Evolutionary conservation across 2,329 filamentous ascomycete species (phyloP).

Genomic region (Allantophomopsis cytisporea): DNA sequence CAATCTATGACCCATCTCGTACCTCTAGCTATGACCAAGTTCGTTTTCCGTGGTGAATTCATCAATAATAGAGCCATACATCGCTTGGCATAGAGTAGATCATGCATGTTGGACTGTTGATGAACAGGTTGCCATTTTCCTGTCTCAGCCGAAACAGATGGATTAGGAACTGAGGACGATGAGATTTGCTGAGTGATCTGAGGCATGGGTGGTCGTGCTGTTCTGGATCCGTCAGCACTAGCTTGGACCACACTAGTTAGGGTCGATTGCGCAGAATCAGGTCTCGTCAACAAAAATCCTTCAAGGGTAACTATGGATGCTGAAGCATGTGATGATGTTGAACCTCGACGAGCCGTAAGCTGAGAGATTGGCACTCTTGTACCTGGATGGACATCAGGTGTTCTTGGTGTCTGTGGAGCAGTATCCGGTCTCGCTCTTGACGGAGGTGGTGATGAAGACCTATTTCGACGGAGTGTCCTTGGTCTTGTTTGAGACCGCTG

Average conservation of each 20-base stretch:
- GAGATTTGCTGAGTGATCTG: constrained; percentile 2
- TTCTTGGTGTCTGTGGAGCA: not conserved
- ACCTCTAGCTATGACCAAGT: constrained; percentile 40
- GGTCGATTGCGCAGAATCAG: no score
- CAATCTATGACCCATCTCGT: constrained; percentile 47
- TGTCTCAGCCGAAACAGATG: constrained; percentile 7
- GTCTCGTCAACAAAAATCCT: no score
- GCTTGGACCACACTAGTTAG: no score
- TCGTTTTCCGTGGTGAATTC: constrained; percentile 41
- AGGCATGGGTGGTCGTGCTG: constrained; percentile 1
- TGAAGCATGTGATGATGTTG: not conserved
- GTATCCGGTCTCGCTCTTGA: not conserved
- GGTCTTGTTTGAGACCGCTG: not conserved
- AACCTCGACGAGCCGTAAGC: not conserved
- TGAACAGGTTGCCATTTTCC: constrained; percentile 44
- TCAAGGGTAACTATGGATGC: no score
- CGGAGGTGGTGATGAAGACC: not conserved
- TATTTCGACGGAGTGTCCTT: constrained; percentile 2
- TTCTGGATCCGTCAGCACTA: not conserved
- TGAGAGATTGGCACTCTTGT: not conserved
- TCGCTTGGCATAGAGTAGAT: constrained; percentile 44
- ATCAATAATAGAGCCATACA: constrained; percentile 45
- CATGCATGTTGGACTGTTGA: constrained; percentile 31
- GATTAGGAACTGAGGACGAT: constrained; percentile 5
- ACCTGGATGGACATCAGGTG: not conserved